Evolutionary conservation across 2,329 filamentous ascomycete genomes (phyloP), one percentile per base, ranked within the genome.

Genomic region (Trichophyton rubrum): DNA sequence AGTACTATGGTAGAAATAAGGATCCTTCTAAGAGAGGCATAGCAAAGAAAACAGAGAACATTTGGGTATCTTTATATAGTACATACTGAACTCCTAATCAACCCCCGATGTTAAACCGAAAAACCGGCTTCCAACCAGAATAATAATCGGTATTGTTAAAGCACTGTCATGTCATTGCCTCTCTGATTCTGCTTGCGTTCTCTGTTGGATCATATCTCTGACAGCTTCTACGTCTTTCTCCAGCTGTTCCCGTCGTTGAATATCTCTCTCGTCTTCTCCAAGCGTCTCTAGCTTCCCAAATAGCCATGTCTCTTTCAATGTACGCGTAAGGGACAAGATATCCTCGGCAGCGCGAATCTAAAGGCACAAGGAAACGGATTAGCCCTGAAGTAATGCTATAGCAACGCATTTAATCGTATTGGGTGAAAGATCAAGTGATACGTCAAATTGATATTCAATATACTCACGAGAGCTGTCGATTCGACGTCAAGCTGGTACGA

Each of bases 271-370:
- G 45, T 75, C 70, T 60, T 74, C 73, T 13, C 74, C 78, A 1
- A 85, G 68, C 0, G 82, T 85, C 61, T 85, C 78, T 49, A 87
- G 75, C 61, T 82, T 81, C 2, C 85, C 85, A 66, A 85, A 86
- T 4, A 86, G 74, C 85, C 85, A 87, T 22, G 83, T 76, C 68
- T 87, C 84, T 68, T 87, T 85, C 72, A 87, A 75, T 27, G 80
- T 78, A 22, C 84, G 79, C 27, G 82, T 84, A 13, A 87, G 70
- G 11, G 79, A 78, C 61, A 85, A 77, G 9, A 85, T 75, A 60
- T 86, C 83, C 72, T 87, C 84, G 13, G 81, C 80, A 1, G 82
- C 79, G 61, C 81, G 80, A 64, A 85, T 79, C 82, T 82, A 61
- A 57, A 27, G 11, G 1, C 30, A 13, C 4, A 13, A 2, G 1